Evolutionary conservation across 2,329 filamentous ascomycete genomes (phyloP), one percentile per base, ranked within the genome.

Genomic region (Verticillium zaregamsianum): DNA sequence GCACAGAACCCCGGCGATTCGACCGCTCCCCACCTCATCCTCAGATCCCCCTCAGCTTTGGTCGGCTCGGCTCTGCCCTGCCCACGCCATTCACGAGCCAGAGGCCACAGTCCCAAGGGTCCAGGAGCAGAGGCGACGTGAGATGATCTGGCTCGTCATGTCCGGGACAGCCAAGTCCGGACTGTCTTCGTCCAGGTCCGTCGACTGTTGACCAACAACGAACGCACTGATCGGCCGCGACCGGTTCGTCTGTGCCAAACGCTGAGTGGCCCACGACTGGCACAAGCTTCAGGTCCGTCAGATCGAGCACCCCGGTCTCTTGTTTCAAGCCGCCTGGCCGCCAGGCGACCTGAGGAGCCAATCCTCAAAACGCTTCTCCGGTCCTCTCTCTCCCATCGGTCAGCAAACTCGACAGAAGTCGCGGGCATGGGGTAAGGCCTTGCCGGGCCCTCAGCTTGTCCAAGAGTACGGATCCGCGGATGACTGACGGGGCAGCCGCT

Each of bases 221-320:
- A 49, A 49, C 45, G 45, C 45, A 25, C 45, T 49, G 45, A 49
- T 49, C 45, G 45, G 45, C 45, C 45, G 20, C 57, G 57, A 49
- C 31, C 57, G 20, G 55, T 57, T 57, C 55, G 31, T 57, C 55
- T 35, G 31, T 35, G 33, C 33, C 55, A 57, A 15, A 45, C 35
- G 55, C 55, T 57, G 55, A 57, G 33, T 57, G 55, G 55, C n/a
- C 55, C 55, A 35, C 32, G 33, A n/a, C 37, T n/a, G 39, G 45
- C 57, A 58, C 57, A 58, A 58, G 57, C 57, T 58, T 58, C 57
- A 49, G 25, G 57, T 58, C 57, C 56, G 57, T 49, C 37, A 45
- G 35, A 40, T 49, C 20, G 45, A 49, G 45, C 20, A 49, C 45
- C 45, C 45, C 20, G 45, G 45, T 20, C 45, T 49, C 45, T 49